These are phyloP conservation scores for Ascosphaera acerosa DNA, from an alignment of 2,329 filamentous ascomycete genomes.

Conservation along the genomic window DNA sequence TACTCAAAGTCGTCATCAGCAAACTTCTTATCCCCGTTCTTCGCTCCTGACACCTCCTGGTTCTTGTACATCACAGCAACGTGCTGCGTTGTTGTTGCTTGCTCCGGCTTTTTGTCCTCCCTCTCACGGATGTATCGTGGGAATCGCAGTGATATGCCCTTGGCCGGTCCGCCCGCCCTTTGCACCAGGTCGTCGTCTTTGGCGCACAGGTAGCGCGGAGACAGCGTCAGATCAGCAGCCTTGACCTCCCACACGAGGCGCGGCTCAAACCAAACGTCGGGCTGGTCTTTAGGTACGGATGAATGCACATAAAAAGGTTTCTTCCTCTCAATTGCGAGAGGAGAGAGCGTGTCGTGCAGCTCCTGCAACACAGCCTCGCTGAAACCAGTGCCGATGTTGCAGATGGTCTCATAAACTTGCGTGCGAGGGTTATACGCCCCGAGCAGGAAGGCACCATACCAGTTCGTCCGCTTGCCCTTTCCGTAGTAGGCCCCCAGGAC, in stretches of 20 bases:
- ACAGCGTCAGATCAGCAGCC: conserved; percentile 82
- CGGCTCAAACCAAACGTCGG: conserved; percentile 96
- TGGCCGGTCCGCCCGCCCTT: conserved; percentile 35
- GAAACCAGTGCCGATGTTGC: conserved; percentile 96
- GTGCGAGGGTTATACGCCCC: conserved; percentile 67
- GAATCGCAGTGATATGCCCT: conserved; percentile 72
- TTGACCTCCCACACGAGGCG: conserved; percentile 92
- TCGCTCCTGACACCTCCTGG: conserved; percentile 73
- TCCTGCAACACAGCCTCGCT: conserved; percentile 83
- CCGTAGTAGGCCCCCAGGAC: conserved; percentile 87
- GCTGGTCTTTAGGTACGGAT: conserved; percentile 65
- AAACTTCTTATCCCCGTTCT: conserved; percentile 56
- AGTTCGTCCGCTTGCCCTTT: conserved; percentile 81
- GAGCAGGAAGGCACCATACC: conserved; percentile 86
- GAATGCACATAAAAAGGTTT: conserved; percentile 92
- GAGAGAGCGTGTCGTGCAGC: conserved; percentile 48
- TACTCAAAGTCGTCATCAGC: conserved; percentile 99
- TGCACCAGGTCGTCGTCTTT: conserved; percentile 53
- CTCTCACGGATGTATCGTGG: conserved; percentile 76
- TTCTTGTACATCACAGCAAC: conserved; percentile 93
- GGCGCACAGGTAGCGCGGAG: conserved; percentile 81
- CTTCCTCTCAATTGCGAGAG: conserved; percentile 59
- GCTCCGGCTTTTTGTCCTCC: conserved; percentile 87
- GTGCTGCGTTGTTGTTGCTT: conserved; percentile 61
- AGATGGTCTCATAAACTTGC: conserved; percentile 81